These are phyloP conservation scores for Trypanosoma brucei DNA, from an alignment of 208 protist genomes.

Conservation along the genomic window DNA sequence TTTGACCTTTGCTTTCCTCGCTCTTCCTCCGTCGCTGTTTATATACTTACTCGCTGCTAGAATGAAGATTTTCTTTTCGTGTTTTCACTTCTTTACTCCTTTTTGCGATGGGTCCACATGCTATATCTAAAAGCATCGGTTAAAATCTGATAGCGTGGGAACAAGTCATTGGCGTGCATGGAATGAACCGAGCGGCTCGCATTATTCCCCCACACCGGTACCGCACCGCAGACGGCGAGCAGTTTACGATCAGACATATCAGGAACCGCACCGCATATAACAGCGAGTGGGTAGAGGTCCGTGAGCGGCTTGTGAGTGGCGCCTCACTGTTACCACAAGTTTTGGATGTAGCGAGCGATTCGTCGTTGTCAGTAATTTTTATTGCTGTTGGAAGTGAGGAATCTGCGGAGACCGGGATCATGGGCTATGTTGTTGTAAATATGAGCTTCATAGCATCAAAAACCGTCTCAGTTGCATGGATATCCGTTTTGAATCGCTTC, in stretches of 20 bases:
- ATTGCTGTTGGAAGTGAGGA: constrained; percentile 5
- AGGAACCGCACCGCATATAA: neutral
- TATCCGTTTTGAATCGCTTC: constrained; percentile 23
- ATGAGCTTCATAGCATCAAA: constrained; percentile 2
- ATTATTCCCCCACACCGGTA: constrained; percentile 3
- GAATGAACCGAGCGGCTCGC: neutral
- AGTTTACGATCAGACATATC: constrained; percentile 5
- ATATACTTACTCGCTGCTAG: no score
- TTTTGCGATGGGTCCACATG: no score
- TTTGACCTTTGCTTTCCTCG: no score
- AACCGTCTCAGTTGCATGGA: constrained; percentile 18
- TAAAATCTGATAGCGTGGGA: neutral
- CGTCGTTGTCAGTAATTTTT: constrained; percentile 13
- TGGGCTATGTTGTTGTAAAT: constrained; percentile 22
- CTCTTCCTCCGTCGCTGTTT: no score
- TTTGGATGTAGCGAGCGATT: constrained; percentile 5
- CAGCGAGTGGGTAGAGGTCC: constrained; percentile 3
- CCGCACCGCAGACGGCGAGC: neutral
- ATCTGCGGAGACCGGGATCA: neutral
- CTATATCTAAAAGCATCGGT: neutral
- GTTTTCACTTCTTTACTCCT: no score
- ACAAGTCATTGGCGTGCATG: neutral
- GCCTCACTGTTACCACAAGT: constrained; percentile 4
- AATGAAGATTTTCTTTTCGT: no score
- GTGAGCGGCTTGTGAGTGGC: neutral